Evolutionary conservation across 208 protist species (phyloP).

Genomic region (Crithidia acanthocephali): DNA sequence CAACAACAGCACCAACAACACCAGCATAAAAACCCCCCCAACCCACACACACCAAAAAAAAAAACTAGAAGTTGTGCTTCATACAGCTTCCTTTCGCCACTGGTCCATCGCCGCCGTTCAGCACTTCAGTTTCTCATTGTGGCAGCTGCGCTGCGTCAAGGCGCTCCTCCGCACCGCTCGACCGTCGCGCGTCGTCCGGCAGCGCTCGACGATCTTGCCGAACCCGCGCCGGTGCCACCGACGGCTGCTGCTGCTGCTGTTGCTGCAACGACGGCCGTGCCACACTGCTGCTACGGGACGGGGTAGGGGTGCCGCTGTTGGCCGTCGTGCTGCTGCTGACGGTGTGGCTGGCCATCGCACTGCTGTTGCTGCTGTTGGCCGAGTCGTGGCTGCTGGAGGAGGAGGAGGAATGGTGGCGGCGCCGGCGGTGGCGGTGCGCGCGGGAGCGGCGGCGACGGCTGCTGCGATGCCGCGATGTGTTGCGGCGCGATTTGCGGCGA

Average conservation of each 20-base stretch:
- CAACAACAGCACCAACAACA: too few relatives aligned
- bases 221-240: neutral
- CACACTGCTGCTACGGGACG: neutral
- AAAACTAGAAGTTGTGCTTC: too few relatives aligned
- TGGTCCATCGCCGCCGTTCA: too few relatives aligned
- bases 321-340: slow-evolving; percentile 28
- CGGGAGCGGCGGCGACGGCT: slow-evolving; percentile 1
- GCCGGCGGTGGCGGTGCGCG: slow-evolving; percentile 4
- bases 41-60: too few relatives aligned
- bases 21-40: too few relatives aligned
- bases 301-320: slow-evolving; percentile 7
- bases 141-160: slow-evolving; percentile 1
- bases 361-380: neutral
- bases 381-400: neutral
- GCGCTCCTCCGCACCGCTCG: neutral
- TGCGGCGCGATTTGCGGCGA: slow-evolving; percentile 6
- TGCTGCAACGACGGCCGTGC: neutral
- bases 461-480: slow-evolving; percentile 4
- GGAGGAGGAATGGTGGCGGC: slow-evolving; percentile 2
- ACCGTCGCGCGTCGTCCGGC: neutral
- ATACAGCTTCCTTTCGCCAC: too few relatives aligned
- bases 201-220: neutral
- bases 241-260: neutral
- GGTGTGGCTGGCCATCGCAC: slow-evolving; percentile 19
- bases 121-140: too few relatives aligned